A percentile compares a stretch with the other conserved stretches of the same genome.
Evolutionary conservation across 106 monocot genomes (phyloP).

Genomic region (Ottelia alismoides): DNA sequence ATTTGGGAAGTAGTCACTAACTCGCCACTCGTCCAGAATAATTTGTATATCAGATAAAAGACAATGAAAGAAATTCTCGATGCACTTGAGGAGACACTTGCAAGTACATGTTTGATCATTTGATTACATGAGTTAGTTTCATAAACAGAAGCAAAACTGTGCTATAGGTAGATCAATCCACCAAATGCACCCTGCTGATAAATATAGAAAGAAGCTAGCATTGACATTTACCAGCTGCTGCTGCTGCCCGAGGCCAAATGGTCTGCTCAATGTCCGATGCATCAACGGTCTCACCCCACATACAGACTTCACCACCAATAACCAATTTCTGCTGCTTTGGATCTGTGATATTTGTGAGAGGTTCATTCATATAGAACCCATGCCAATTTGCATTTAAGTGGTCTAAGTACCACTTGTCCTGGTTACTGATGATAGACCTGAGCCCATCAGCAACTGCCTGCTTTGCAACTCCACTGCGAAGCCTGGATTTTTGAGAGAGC

Average conservation of each 20-base stretch:
- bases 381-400: slow-evolving; percentile 73
- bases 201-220: too few species aligned
- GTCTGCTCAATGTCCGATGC: slow-evolving; percentile 84
- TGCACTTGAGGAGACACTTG: too few species aligned
- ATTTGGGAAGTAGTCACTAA: too few species aligned
- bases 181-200: too few species aligned
- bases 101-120: too few species aligned
- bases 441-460: slow-evolving; percentile 59
- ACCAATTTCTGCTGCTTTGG: slow-evolving; percentile 55
- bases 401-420: slow-evolving; percentile 89
- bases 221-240: slow-evolving; percentile 88
- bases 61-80: too few species aligned
- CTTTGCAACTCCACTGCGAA: slow-evolving; percentile 55
- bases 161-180: too few species aligned
- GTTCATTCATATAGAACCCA: slow-evolving; percentile 76
- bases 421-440: slow-evolving; percentile 92
- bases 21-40: too few species aligned
- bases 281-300: slow-evolving; percentile 89
- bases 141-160: too few species aligned
- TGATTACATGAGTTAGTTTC: too few species aligned
- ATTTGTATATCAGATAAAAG: too few species aligned
- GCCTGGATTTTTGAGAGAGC: too few species aligned
- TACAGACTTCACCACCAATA: slow-evolving; percentile 89
- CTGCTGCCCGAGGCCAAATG: slow-evolving; percentile 97
- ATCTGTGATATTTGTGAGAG: slow-evolving; percentile 48